phyloP scores from a whole-genome alignment of 805 yeast species.

The Jamesozyma hellenica region DNA sequence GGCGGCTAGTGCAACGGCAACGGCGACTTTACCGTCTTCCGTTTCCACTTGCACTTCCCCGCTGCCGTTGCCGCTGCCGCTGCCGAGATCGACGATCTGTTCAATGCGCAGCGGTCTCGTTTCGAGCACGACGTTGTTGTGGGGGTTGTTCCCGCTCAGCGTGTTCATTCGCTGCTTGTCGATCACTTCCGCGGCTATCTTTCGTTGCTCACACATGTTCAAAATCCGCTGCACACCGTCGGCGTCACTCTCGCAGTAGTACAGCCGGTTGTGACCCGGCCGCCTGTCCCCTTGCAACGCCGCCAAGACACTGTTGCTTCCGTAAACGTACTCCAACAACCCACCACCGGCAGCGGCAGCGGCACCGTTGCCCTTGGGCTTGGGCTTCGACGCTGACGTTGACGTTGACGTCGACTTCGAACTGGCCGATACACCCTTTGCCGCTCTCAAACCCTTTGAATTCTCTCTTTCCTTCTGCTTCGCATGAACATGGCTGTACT shows the following conservation, averaged over 20 bases:
- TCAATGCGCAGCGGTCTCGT: constrained; percentile 32
- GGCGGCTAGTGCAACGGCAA: not conserved
- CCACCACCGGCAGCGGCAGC: constrained; percentile 29
- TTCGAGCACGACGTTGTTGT: constrained; percentile 70
- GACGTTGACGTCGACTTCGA: no score
- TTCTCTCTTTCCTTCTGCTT: constrained; percentile 25
- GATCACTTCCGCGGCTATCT: constrained; percentile 14
- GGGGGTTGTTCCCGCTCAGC: constrained; percentile 59
- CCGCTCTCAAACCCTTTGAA: not conserved
- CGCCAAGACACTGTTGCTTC: constrained; percentile 64
- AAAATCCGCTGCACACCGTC: not conserved
- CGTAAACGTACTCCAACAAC: constrained; percentile 59
- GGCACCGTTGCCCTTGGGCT: not conserved
- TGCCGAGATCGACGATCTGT: no score
- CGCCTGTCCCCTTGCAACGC: constrained; percentile 53
- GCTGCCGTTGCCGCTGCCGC: no score
- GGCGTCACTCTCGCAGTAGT: constrained; percentile 21
- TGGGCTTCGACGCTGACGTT: constrained; percentile 6
- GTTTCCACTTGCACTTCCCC: no score
- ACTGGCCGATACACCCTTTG: not conserved
- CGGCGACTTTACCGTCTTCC: no score
- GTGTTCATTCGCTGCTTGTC: constrained; percentile 44
- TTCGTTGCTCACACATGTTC: constrained; percentile 35
- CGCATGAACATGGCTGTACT: constrained; percentile 61
- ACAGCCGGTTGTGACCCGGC: constrained; percentile 40